These are phyloP conservation scores for Phlegmacium glaucopus DNA, from an alignment of 768 basidiomycete species.

Conservation along the genomic window DNA sequence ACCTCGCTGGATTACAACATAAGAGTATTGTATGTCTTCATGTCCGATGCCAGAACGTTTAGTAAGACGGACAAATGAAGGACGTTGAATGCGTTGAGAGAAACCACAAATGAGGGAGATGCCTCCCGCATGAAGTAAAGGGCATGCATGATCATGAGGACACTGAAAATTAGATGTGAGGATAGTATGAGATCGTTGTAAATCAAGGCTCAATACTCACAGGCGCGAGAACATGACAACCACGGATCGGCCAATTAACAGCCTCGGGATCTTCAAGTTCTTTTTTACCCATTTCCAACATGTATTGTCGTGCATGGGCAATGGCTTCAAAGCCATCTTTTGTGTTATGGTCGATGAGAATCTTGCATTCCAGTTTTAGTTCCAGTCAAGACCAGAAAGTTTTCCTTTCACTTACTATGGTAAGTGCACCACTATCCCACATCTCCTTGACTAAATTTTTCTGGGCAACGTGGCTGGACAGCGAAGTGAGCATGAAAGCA, in stretches of 20 bases:
- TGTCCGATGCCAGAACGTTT: constrained; percentile 85
- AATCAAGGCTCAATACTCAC: constrained; percentile 38
- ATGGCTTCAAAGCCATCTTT: constrained; percentile 73
- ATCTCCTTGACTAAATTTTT: constrained; percentile 75
- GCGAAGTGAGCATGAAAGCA: constrained; percentile 80
- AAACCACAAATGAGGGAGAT: constrained; percentile 71
- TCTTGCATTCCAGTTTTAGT: constrained; percentile 35
- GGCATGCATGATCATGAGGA: constrained; percentile 86
- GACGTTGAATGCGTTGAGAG: constrained; percentile 83
- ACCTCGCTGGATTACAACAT: constrained; percentile 85
- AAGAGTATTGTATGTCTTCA: constrained; percentile 87
- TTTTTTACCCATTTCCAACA: constrained; percentile 61
- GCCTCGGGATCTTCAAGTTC: constrained; percentile 49
- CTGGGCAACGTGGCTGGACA: constrained; percentile 57
- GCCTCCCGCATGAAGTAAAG: constrained; percentile 59
- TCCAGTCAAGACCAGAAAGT: not conserved
- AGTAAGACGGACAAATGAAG: constrained; percentile 79
- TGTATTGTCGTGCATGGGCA: constrained; percentile 71
- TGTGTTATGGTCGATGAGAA: constrained; percentile 84
- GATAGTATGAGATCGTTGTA: constrained; percentile 5
- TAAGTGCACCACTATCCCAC: constrained; percentile 89
- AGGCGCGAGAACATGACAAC: constrained; percentile 86
- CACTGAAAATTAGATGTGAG: constrained; percentile 47
- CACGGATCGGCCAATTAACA: constrained; percentile 33
- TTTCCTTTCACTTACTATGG: constrained; percentile 49